A percentile compares a stretch with the other conserved stretches of the same genome.
These are phyloP conservation scores for Elsinoe perseae DNA, from an alignment of 2,329 filamentous ascomycete species.

Conservation along the genomic window DNA sequence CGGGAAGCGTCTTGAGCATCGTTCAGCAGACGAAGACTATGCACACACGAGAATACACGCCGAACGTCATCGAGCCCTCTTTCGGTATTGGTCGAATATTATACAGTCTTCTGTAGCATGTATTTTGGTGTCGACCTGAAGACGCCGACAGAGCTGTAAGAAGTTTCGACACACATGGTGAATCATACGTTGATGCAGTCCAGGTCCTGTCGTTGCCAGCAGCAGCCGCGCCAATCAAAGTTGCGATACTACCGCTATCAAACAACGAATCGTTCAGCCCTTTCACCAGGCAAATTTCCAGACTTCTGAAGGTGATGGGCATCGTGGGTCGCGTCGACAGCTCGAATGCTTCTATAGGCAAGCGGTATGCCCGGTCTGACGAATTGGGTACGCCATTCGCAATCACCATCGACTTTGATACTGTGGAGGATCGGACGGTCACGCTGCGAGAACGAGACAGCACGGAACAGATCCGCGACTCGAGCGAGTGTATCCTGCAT, in stretches of 20 bases:
- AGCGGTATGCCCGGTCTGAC: conserved; percentile 90
- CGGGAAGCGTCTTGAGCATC: conserved; percentile 71
- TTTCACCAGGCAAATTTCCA: conserved; percentile 61
- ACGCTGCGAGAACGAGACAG: conserved; percentile 87
- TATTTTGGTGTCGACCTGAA: conserved; percentile 81
- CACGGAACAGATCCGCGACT: conserved; percentile 74
- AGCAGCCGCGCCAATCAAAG: conserved; percentile 81
- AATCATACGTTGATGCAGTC: not conserved
- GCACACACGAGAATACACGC: conserved; percentile 82
- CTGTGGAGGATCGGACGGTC: conserved; percentile 73
- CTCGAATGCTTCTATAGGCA: conserved; percentile 85
- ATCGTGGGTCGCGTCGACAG: conserved; percentile 83
- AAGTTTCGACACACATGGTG: not conserved
- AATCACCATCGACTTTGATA: conserved; percentile 94
- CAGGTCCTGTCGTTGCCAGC: conserved; percentile 67
- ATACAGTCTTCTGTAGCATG: conserved; percentile 88
- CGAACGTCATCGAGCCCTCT: conserved; percentile 82
- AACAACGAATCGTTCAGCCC: conserved; percentile 72
- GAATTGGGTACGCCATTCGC: conserved; percentile 91
- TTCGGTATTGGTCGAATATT: conserved; percentile 95
- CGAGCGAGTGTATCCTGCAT: conserved; percentile 67
- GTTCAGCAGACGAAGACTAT: conserved; percentile 76
- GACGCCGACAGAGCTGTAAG: conserved; percentile 81
- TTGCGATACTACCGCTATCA: conserved; percentile 83
- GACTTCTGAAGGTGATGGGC: conserved; percentile 65